phyloP scores from a whole-genome alignment of 2,329 filamentous ascomycete species.

The Gremmenia infestans region DNA sequence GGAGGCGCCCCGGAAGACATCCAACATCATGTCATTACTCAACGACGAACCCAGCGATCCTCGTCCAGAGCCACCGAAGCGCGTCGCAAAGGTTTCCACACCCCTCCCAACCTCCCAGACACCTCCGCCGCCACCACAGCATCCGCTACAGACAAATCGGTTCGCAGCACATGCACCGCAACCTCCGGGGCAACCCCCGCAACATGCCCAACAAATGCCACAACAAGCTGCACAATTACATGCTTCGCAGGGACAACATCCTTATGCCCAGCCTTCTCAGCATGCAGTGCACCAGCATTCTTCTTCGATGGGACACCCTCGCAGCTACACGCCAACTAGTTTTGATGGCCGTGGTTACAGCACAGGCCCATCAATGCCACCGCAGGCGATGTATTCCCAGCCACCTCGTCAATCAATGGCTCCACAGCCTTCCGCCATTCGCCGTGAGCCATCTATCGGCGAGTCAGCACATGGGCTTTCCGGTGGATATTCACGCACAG shows the following conservation, averaged over 20 bases:
- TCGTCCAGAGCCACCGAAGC: conserved; percentile 30
- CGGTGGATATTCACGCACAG: conserved; percentile 25
- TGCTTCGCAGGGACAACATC: conserved; percentile 37
- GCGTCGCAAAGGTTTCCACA: conserved; percentile 22
- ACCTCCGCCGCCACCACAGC: conserved; percentile 28
- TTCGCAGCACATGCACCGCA: conserved; percentile 37
- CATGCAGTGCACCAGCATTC: conserved; percentile 44
- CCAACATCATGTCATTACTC: conserved; percentile 57
- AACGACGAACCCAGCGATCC: conserved; percentile 48
- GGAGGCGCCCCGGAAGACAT: conserved; percentile 52
- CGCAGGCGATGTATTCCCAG: conserved; percentile 25
- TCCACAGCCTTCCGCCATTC: conserved; percentile 23
- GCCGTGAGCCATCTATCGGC: conserved; percentile 26
- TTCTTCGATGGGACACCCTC: conserved; percentile 24
- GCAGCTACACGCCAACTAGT: conserved; percentile 28
- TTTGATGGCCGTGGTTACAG: conserved; percentile 37
- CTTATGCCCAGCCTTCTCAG: conserved; percentile 45
- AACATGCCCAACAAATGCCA: conserved; percentile 30
- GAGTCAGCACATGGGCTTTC: conserved; percentile 24
- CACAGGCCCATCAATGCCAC: conserved; percentile 28
- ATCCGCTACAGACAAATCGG: conserved; percentile 21
- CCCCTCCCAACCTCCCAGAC: conserved; percentile 22
- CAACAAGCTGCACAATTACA: conserved; percentile 41
- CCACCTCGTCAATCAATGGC: conserved; percentile 23
- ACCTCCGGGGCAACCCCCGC: conserved; percentile 25